These are phyloP conservation scores for Ormosia emarginata DNA, from an alignment of 306 rosid genomes.

Conservation along the genomic window DNA sequence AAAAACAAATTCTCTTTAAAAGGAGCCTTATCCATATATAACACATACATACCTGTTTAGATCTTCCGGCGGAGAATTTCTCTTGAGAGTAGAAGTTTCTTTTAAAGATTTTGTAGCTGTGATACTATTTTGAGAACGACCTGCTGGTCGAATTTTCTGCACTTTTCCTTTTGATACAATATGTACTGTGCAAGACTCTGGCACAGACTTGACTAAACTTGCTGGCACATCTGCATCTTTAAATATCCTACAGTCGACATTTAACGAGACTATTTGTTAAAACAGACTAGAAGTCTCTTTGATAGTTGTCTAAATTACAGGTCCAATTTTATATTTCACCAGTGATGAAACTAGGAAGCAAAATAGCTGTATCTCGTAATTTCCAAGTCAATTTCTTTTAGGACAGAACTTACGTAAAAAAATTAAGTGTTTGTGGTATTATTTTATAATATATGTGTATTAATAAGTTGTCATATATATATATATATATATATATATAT, in stretches of 20 bases:
- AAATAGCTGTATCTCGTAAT: no score
- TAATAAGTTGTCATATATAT: no score
- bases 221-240: constrained; percentile 59
- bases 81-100: not conserved
- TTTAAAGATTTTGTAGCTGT: constrained; percentile 17
- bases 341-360: not conserved
- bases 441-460: no score
- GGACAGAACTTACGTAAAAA: no score
- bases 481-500: no score
- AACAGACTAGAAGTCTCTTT: not conserved
- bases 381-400: no score
- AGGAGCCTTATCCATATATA: no score
- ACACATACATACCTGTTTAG: constrained; percentile 23
- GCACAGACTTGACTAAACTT: constrained; percentile 50
- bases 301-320: not conserved
- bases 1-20: no score
- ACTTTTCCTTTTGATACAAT: constrained; percentile 69
- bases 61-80: constrained; percentile 12
- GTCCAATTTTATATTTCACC: not conserved
- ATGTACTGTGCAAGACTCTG: constrained; percentile 58
- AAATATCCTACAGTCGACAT: constrained; percentile 50
- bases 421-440: no score
- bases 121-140: not conserved
- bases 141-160: constrained; percentile 34
- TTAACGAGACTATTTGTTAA: not conserved